Conservation (phyloP, 2,329 filamentous ascomycete species). For the Talaromyces sp. region DNA sequence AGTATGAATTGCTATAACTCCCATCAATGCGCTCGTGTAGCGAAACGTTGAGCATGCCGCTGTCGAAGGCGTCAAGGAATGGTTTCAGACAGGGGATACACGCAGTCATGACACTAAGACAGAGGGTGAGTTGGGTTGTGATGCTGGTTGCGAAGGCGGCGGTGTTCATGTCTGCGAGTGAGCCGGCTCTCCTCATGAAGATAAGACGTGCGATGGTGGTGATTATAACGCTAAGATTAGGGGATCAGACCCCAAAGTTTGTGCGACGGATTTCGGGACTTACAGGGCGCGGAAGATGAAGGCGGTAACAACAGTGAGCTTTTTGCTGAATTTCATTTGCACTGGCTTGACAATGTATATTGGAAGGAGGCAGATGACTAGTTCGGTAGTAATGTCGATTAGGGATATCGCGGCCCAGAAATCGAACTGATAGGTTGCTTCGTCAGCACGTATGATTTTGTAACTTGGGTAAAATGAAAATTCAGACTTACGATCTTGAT, state of each 20-base stretch:
- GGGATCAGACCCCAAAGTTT: background rate
- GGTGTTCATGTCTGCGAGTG: slow-evolving; percentile 1
- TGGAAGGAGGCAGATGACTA: slow-evolving; percentile 7
- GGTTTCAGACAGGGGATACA: slow-evolving; percentile 6
- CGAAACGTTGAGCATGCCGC: slow-evolving; percentile 6
- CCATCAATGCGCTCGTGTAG: background rate
- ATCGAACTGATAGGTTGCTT: background rate
- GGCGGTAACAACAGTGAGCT: background rate
- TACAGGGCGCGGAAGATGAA: background rate
- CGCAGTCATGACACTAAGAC: slow-evolving; percentile 3
- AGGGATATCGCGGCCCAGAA: slow-evolving; percentile 6
- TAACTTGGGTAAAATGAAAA: background rate
- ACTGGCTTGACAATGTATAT: slow-evolving; percentile 1
- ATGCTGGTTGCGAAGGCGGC: slow-evolving; percentile 5
- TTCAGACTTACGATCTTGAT: slow-evolving; percentile 4
- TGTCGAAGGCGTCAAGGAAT: slow-evolving; percentile 5
- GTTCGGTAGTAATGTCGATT: slow-evolving; percentile 2
- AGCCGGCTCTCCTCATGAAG: slow-evolving; percentile 3
- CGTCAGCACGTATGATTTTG: background rate
- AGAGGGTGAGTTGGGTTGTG: slow-evolving; percentile 7
- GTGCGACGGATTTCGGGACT: background rate
- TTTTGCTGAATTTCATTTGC: slow-evolving; percentile 1
- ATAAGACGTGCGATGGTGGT: background rate
- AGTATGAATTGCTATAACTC: background rate
- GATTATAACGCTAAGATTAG: background rate